phyloP scores from a whole-genome alignment of 2,329 filamentous ascomycete species.

The Verticillium dahliae region DNA sequence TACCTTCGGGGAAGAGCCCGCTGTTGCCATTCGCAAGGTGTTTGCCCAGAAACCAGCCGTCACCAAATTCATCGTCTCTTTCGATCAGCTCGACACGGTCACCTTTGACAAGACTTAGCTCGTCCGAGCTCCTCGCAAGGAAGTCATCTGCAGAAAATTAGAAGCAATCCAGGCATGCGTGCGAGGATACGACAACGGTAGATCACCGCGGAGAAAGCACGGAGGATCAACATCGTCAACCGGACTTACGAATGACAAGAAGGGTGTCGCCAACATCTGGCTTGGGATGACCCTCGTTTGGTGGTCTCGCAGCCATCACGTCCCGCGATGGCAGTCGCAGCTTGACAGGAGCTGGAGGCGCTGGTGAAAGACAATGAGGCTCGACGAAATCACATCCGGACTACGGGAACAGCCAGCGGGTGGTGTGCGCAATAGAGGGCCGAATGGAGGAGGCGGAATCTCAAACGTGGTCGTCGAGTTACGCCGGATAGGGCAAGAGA shows the following conservation, averaged over 20 bases:
- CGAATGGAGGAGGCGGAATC: not conserved
- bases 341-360: slow-evolving; percentile 11
- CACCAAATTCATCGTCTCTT: slow-evolving; percentile 81
- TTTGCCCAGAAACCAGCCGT: slow-evolving; percentile 77
- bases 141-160: slow-evolving; percentile 67
- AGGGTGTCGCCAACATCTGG: slow-evolving; percentile 62
- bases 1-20: slow-evolving; percentile 80
- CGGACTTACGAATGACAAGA: slow-evolving; percentile 62
- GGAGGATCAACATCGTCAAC: not conserved
- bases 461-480: not conserved
- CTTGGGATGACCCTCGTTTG: slow-evolving; percentile 29
- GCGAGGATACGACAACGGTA: not conserved
- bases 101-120: slow-evolving; percentile 80
- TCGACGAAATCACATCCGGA: slow-evolving; percentile 10
- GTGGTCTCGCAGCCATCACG: slow-evolving; percentile 34
- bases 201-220: not conserved
- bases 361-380: slow-evolving; percentile 7
- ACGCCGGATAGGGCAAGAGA: not conserved
- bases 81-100: slow-evolving; percentile 79
- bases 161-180: not conserved
- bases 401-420: not conserved
- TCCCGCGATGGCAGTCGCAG: not conserved
- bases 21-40: slow-evolving; percentile 68
- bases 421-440: not conserved
- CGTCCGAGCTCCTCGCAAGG: slow-evolving; percentile 82